Percentiles rank a stretch among this genome's conserved stretches.
These are phyloP conservation scores for Acmispon strigosus DNA, from an alignment of 306 rosid genomes.

Conservation along the genomic window DNA sequence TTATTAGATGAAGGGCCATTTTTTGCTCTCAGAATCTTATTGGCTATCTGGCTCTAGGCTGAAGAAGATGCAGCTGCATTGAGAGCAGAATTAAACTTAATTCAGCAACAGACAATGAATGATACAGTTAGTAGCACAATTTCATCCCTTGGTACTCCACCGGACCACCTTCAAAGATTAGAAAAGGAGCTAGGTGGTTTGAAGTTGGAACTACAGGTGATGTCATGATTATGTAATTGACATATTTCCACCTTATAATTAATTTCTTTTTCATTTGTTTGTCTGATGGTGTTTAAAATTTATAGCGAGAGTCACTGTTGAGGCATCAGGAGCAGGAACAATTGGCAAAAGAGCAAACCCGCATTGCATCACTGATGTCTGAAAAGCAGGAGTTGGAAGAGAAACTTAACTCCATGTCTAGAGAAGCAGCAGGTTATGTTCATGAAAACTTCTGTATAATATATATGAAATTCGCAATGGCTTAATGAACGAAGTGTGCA, in stretches of 20 bases:
- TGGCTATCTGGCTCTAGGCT: constrained; percentile 56
- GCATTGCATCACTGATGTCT: constrained; percentile 44
- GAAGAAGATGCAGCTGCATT: constrained; percentile 95
- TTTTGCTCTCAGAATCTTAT: constrained; percentile 17
- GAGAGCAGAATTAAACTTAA: constrained; percentile 81
- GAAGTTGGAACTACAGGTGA: constrained; percentile 65
- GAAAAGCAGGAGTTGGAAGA: constrained; percentile 83
- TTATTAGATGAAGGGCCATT: background rate
- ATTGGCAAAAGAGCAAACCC: constrained; percentile 58
- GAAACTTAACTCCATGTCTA: constrained; percentile 48
- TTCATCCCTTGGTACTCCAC: constrained; percentile 36
- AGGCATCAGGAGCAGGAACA: constrained; percentile 81
- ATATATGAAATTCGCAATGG: background rate
- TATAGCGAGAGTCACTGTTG: constrained; percentile 58
- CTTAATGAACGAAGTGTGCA: constrained; percentile 6
- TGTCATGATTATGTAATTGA: background rate
- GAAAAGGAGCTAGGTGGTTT: constrained; percentile 72
- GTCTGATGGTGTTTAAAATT: constrained; percentile 25
- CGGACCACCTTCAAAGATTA: constrained; percentile 56
- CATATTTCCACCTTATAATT: constrained; percentile 4
- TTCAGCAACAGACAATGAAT: constrained; percentile 80
- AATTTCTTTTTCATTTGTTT: constrained; percentile 6
- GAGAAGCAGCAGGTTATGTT: constrained; percentile 51
- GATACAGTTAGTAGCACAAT: constrained; percentile 45
- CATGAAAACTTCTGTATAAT: background rate